Base-by-base conservation (phyloP, 1,139 yeast species). In the Scheffersomyces stambukii region DNA sequence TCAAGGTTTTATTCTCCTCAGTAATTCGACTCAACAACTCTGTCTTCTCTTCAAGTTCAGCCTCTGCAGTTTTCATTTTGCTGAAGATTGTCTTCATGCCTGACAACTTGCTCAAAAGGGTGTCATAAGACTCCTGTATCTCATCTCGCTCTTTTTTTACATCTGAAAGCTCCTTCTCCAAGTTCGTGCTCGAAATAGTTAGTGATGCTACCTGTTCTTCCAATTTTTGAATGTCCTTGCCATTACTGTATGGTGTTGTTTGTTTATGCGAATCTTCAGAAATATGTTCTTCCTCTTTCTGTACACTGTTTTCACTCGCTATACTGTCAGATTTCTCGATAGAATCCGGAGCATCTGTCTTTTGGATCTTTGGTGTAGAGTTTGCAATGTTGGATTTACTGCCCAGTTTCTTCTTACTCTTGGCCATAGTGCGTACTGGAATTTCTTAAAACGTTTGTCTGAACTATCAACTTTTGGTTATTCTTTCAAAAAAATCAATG, bases 21-120 rank as follows among this genome's bases (percentile, higher is more conserved):
- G 45, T 51, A 13, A 65, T 43, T 16, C 25, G 33, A 22, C 37
- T 52, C 25, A 52, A 48, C 43, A 52, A 37, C 50, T 64, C 75
- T 42, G 75, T 77, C 0, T 78, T 61, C 23, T 62, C 63, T 28
- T 78, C 81, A 22, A 88, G 62, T 41, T 86, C 94, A 7, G 67
- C 66, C 41, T 91, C 82, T 0, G 93, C 68, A 36, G 76, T 79
- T 47, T 81, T 81, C 86, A 81, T 80, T 42, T 81, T 81, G 33
- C 70, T 71, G 50, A 83, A 82, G 2, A 81, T 70, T 0, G 82
- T 61, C 47, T 84, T 86, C 84, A 91, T 86, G 3, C 84, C 77
- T 2, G 94, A 75, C 18, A 91, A 64, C 49, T 84, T 75, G 39
- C 78, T 81, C 35, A 88, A 60, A 13, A 91, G 60, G n/a, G 71